Percentiles rank a stretch among this genome's conserved stretches.
phyloP scores from a whole-genome alignment of 306 rosid genomes.

The barrel medic (Medicago truncatula) region DNA sequence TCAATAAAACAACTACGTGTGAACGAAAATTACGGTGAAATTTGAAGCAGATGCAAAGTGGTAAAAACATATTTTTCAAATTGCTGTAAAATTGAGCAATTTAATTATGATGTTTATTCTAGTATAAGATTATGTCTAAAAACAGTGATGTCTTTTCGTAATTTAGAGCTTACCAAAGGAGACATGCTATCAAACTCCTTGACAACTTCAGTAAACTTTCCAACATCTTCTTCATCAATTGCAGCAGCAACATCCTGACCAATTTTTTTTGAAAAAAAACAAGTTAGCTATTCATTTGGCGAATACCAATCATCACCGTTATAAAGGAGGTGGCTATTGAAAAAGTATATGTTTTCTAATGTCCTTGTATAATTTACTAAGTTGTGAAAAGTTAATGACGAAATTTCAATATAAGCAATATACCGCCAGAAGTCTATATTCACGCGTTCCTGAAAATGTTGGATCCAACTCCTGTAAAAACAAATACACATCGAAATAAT shows the following conservation, averaged over 20 bases:
- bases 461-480: constrained; percentile 91
- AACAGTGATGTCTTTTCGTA: neutral
- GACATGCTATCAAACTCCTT: constrained; percentile 98
- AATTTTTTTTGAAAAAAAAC: neutral
- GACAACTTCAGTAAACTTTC: constrained; percentile 81
- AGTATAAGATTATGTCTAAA: neutral
- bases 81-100: constrained; percentile 1
- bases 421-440: constrained; percentile 80
- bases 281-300: neutral
- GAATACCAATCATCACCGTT: neutral
- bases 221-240: constrained; percentile 82
- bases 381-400: neutral
- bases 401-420: constrained; percentile 37
- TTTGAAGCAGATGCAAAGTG: neutral
- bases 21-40: constrained; percentile 13
- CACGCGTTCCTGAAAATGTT: constrained; percentile 93
- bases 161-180: constrained; percentile 67
- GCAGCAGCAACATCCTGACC: constrained; percentile 81
- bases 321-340: neutral
- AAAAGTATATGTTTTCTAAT: neutral
- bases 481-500: constrained; percentile 32
- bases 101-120: constrained; percentile 20
- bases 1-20: neutral
- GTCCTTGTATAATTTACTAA: neutral
- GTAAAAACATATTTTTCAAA: neutral